Conservation (phyloP, 208 protist genomes). For the Crithidia brevicula region DNA sequence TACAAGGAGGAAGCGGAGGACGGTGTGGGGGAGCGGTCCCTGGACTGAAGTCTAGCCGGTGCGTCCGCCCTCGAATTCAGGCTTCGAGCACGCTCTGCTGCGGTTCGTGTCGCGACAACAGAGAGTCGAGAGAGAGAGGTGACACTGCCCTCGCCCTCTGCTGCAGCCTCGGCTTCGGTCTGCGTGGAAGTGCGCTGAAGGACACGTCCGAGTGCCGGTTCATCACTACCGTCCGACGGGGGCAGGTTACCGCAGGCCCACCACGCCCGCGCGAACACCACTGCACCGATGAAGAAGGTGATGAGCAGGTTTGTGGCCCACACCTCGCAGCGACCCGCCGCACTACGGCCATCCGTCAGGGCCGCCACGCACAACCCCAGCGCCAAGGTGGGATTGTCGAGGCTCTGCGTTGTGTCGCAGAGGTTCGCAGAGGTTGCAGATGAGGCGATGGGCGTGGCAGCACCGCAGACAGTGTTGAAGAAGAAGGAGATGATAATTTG, state of each 20-base stretch:
- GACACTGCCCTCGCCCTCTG: background rate
- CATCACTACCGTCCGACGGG: conserved; percentile 1
- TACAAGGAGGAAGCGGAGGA: background rate
- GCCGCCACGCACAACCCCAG: too few species aligned
- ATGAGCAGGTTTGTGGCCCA: conserved; percentile 4
- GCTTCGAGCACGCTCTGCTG: too few species aligned
- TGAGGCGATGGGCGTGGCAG: too few species aligned
- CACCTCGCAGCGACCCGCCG: background rate
- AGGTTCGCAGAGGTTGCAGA: too few species aligned
- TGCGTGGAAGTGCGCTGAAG: background rate
- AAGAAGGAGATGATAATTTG: too few species aligned
- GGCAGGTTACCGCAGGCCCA: conserved; percentile 11
- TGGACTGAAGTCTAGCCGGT: too few species aligned
- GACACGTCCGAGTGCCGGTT: conserved; percentile 8
- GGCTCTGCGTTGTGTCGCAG: too few species aligned
- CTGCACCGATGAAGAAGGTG: background rate
- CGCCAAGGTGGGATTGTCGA: too few species aligned
- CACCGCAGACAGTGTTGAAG: too few species aligned
- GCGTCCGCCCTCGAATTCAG: too few species aligned
- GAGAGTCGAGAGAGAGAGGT: too few species aligned
- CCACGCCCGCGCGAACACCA: background rate
- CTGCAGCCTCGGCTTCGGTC: background rate
- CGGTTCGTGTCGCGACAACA: too few species aligned
- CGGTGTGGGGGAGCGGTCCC: background rate
- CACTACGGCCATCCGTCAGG: background rate